phyloP scores from a whole-genome alignment of 1,284 basidiomycete genomes.

The Polyporus tsugae region DNA sequence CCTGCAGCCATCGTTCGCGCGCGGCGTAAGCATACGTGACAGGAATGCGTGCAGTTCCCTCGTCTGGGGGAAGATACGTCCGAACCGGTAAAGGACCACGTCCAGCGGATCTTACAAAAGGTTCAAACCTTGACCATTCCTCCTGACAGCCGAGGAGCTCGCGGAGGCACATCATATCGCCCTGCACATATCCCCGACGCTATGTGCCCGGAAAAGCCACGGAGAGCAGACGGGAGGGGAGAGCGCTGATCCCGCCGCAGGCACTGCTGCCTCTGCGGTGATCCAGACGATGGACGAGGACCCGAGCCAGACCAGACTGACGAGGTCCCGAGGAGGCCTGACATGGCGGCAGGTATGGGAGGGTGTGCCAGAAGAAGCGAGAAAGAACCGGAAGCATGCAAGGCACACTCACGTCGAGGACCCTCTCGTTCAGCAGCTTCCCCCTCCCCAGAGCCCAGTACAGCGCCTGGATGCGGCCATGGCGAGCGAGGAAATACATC shows the following conservation, averaged over 20 bases:
- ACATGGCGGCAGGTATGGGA: neutral
- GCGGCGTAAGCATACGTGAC: constrained; percentile 19
- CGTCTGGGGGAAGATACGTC: constrained; percentile 17
- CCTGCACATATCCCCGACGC: neutral
- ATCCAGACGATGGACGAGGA: neutral
- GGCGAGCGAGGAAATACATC: constrained; percentile 75
- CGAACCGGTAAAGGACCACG: constrained; percentile 17
- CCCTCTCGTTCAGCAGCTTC: constrained; percentile 66
- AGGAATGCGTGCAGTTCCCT: constrained; percentile 15
- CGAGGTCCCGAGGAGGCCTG: neutral
- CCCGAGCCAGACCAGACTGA: neutral
- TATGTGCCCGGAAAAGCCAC: neutral
- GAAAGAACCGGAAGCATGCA: constrained; percentile 32
- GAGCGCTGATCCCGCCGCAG: neutral
- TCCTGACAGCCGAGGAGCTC: constrained; percentile 7
- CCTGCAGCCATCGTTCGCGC: constrained; percentile 6
- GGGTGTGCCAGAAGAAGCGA: constrained; percentile 22
- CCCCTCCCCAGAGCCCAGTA: constrained; percentile 76
- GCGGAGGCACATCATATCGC: neutral
- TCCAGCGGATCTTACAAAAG: constrained; percentile 17
- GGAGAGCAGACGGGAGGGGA: neutral
- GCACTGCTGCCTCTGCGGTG: neutral
- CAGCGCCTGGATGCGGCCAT: constrained; percentile 72
- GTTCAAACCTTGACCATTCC: constrained; percentile 14
- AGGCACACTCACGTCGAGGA: constrained; percentile 68